Evolutionary conservation across 768 basidiomycete genomes (phyloP).

Genomic region (Leucocoprinus sp.): DNA sequence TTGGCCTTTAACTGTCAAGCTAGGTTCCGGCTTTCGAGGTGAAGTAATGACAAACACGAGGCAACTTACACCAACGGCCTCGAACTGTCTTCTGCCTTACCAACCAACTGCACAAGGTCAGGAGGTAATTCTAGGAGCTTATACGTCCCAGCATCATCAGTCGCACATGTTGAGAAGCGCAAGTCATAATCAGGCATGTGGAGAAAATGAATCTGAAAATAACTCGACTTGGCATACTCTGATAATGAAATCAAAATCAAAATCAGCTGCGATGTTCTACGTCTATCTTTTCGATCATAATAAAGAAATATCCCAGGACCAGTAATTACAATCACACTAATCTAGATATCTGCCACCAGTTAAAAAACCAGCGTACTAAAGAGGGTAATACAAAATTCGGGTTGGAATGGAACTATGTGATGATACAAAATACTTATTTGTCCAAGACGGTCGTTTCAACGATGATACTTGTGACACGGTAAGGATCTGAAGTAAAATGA

Average conservation of each 20-base stretch:
- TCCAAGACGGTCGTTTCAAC: slow-evolving; percentile 80
- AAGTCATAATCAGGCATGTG: slow-evolving; percentile 42
- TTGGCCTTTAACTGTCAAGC: slow-evolving; percentile 75
- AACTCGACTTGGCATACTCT: too few species aligned
- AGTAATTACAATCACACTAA: slow-evolving; percentile 7
- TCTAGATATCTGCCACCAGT: slow-evolving; percentile 7
- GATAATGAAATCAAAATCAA: slow-evolving; percentile 6
- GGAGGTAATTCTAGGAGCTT: slow-evolving; percentile 69
- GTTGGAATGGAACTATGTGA: slow-evolving; percentile 8
- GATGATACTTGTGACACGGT: slow-evolving; percentile 85
- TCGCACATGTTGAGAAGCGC: slow-evolving; percentile 41
- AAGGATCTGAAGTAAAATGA: slow-evolving; percentile 56
- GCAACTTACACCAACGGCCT: slow-evolving; percentile 16
- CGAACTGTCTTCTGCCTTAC: slow-evolving; percentile 34
- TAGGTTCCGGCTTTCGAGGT: slow-evolving; percentile 22
- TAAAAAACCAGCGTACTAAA: neutral
- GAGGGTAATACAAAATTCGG: slow-evolving; percentile 7
- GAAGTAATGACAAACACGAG: neutral
- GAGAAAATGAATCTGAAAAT: neutral
- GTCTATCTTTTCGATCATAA: slow-evolving; percentile 9
- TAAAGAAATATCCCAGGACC: slow-evolving; percentile 6
- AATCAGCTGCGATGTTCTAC: neutral
- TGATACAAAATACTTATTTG: slow-evolving; percentile 31
- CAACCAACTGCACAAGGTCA: slow-evolving; percentile 56
- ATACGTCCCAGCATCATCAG: slow-evolving; percentile 43